phyloP scores from a whole-genome alignment of 2,329 filamentous ascomycete genomes.

The Scedosporium aurantiacum region DNA sequence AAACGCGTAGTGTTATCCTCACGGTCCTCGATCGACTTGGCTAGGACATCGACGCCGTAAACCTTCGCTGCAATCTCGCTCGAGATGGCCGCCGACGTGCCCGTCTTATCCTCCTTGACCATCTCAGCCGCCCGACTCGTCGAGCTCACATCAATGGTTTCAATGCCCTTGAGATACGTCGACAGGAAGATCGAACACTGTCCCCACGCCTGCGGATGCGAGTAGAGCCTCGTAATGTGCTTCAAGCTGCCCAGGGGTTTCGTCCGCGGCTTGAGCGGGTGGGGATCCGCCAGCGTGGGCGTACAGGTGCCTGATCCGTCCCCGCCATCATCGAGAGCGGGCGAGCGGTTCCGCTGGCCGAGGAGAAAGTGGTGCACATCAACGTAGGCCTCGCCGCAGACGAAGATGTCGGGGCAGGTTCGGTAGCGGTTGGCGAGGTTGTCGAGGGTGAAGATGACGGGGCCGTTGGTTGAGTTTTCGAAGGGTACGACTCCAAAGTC shows the following conservation, averaged over 20 bases:
- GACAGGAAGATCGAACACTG: slow-evolving; percentile 73
- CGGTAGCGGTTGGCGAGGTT: slow-evolving; percentile 65
- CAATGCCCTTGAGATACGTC: slow-evolving; percentile 58
- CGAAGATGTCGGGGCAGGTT: slow-evolving; percentile 55
- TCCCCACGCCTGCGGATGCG: slow-evolving; percentile 90
- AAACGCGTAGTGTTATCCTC: slow-evolving; percentile 72
- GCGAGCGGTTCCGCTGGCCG: slow-evolving; percentile 31
- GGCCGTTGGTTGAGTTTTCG: slow-evolving; percentile 92
- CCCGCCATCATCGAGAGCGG: slow-evolving; percentile 16
- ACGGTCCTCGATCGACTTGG: slow-evolving; percentile 58
- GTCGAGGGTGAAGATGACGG: slow-evolving; percentile 82
- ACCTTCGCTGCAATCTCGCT: slow-evolving; percentile 61
- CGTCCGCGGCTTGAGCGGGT: slow-evolving; percentile 30
- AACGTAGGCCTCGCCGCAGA: slow-evolving; percentile 78
- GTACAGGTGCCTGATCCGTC: slow-evolving; percentile 34
- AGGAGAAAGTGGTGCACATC: slow-evolving; percentile 82
- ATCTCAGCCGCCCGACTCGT: slow-evolving; percentile 80
- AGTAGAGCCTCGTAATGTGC: slow-evolving; percentile 69
- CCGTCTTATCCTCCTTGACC: slow-evolving; percentile 46
- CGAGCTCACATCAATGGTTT: slow-evolving; percentile 72
- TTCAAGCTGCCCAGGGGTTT: slow-evolving; percentile 40
- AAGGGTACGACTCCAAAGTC: slow-evolving; percentile 79
- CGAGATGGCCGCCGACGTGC: slow-evolving; percentile 65
- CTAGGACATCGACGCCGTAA: slow-evolving; percentile 59
- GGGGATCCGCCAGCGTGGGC: slow-evolving; percentile 34